These are phyloP conservation scores for Moesziomyces sp. DNA, from an alignment of 1,284 basidiomycete genomes.

Conservation along the genomic window DNA sequence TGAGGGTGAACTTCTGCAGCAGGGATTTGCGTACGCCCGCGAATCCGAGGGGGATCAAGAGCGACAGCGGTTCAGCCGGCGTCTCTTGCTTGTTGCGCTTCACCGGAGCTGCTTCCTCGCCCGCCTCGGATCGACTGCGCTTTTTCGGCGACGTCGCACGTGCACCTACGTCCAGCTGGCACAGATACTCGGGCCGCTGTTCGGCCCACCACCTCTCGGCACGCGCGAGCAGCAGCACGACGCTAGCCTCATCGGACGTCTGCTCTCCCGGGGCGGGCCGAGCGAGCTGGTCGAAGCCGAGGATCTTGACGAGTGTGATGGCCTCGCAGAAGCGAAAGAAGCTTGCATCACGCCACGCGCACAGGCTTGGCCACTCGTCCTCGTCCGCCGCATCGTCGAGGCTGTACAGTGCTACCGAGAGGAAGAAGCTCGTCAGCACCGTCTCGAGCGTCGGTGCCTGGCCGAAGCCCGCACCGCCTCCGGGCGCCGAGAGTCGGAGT, in stretches of 20 bases:
- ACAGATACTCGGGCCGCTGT: constrained; percentile 17
- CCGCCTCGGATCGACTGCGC: neutral
- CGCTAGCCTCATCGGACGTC: constrained; percentile 15
- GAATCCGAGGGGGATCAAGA: constrained; percentile 26
- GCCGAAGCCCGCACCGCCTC: constrained; percentile 36
- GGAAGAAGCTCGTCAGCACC: constrained; percentile 43
- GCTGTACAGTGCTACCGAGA: constrained; percentile 42
- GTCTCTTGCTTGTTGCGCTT: neutral
- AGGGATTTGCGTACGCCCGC: constrained; percentile 9
- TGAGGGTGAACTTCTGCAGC: constrained; percentile 2
- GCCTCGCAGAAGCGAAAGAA: constrained; percentile 49
- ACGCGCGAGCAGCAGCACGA: constrained; percentile 43
- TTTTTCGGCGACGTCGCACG: constrained; percentile 9
- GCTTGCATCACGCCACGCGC: constrained; percentile 32
- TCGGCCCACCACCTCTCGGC: constrained; percentile 49
- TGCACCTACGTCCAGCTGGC: constrained; percentile 25
- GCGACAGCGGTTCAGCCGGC: constrained; percentile 4
- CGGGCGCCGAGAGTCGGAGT: constrained; percentile 12
- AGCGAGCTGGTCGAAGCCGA: constrained; percentile 30
- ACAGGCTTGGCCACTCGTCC: constrained; percentile 10
- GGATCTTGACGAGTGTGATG: constrained; percentile 50
- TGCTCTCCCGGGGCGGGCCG: neutral
- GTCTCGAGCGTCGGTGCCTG: constrained; percentile 33
- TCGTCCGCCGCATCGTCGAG: constrained; percentile 19
- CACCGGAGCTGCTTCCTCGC: neutral